Percentiles rank a stretch among this genome's conserved stretches.
phyloP scores from a whole-genome alignment of 106 monocot species.

The Cymbidium sinense region DNA sequence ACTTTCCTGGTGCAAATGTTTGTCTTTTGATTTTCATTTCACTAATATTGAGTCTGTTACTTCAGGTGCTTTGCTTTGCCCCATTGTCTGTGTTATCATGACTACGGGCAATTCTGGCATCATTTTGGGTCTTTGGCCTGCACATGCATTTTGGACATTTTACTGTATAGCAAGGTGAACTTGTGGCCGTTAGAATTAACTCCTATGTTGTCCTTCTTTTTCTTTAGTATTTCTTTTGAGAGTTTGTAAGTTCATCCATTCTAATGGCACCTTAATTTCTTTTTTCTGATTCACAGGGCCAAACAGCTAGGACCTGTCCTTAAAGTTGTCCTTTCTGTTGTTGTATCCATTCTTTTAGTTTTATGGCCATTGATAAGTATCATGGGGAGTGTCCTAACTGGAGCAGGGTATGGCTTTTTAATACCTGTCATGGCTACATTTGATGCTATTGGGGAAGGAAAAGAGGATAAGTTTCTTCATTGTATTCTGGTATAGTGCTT shows the following conservation, averaged over 20 bases:
- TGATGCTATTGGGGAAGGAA: conserved; percentile 92
- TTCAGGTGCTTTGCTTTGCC: conserved; percentile 67
- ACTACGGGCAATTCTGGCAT: conserved; percentile 68
- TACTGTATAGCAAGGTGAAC: conserved; percentile 72
- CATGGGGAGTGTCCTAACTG: conserved; percentile 53
- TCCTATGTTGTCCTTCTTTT: neutral
- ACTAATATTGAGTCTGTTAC: neutral
- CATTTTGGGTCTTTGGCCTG: conserved; percentile 89
- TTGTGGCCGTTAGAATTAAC: neutral
- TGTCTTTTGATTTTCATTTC: neutral
- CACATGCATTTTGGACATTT: conserved; percentile 69
- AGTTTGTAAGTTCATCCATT: neutral
- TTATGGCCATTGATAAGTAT: conserved; percentile 61
- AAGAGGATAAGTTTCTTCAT: conserved; percentile 47
- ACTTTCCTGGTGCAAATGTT: neutral
- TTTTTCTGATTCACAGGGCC: conserved; percentile 51
- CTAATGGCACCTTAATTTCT: conserved; percentile 3
- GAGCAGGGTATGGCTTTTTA: conserved; percentile 75
- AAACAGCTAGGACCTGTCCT: conserved; percentile 72
- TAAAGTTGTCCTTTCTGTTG: conserved; percentile 50
- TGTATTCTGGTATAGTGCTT: conserved; percentile 61
- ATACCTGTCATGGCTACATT: conserved; percentile 80
- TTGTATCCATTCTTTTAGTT: conserved; percentile 27
- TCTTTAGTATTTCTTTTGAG: conserved; percentile 1
- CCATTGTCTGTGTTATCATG: conserved; percentile 67